Evolutionary conservation across 768 basidiomycete species (phyloP).

Genomic region (Cystoderma amianthinum): DNA sequence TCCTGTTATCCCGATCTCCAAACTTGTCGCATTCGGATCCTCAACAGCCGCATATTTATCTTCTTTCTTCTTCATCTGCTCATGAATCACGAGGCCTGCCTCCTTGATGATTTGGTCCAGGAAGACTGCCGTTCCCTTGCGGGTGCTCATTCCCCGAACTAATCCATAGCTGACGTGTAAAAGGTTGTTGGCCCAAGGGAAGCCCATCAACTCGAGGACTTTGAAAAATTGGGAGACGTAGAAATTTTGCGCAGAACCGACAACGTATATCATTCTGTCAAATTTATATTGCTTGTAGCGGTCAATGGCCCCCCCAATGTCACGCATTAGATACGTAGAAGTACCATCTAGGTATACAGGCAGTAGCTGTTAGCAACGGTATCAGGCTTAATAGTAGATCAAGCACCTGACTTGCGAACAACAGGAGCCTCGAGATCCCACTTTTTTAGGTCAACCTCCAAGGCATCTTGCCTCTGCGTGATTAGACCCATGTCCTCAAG

Average conservation of each 20-base stretch:
- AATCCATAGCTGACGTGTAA: conserved; percentile 81
- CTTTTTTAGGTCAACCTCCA: neutral
- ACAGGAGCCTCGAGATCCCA: neutral
- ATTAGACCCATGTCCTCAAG: neutral
- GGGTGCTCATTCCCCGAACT: conserved; percentile 85
- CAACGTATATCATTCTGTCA: conserved; percentile 78
- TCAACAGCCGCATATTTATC: conserved; percentile 78
- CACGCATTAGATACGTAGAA: conserved; percentile 81
- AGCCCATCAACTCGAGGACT: conserved; percentile 73
- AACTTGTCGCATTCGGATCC: conserved; percentile 66
- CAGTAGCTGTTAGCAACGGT: neutral
- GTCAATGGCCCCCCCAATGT: conserved; percentile 82
- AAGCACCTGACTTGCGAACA: neutral
- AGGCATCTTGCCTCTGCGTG: neutral
- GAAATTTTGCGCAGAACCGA: conserved; percentile 70
- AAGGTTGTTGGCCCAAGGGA: conserved; percentile 68
- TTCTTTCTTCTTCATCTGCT: conserved; percentile 85
- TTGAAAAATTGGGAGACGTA: conserved; percentile 85
- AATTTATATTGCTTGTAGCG: conserved; percentile 79
- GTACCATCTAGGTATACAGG: conserved; percentile 55
- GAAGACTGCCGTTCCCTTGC: conserved; percentile 83
- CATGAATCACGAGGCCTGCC: conserved; percentile 76
- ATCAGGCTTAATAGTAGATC: neutral
- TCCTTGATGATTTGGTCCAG: conserved; percentile 81
- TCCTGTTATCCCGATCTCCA: conserved; percentile 79